These are phyloP conservation scores for Exophiala oligosperma DNA, from an alignment of 2,329 filamentous ascomycete genomes.

Conservation along the genomic window DNA sequence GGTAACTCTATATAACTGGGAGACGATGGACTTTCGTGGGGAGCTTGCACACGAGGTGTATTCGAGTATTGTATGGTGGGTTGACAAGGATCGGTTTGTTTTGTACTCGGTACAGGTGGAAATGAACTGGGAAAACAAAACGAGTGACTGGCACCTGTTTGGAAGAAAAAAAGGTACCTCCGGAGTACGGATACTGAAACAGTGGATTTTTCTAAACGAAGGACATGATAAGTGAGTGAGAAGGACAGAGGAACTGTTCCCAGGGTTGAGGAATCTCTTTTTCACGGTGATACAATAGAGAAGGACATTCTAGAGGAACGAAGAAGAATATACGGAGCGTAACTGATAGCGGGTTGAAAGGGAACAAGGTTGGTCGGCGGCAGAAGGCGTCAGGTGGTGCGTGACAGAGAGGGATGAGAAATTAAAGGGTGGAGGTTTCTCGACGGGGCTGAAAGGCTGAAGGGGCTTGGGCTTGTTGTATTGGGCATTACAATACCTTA, in stretches of 20 bases:
- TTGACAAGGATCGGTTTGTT: no score
- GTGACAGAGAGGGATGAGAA: conserved; percentile 4
- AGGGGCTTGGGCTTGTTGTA: no score
- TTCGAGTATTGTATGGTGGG: no score
- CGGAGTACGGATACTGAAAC: neutral
- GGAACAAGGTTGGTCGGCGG: neutral
- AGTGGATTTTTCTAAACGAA: neutral
- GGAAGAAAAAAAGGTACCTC: neutral
- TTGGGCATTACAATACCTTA: no score
- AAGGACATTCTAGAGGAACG: neutral
- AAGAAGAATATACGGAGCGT: no score
- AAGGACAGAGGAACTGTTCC: neutral
- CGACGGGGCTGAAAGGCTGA: no score
- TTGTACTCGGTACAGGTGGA: neutral
- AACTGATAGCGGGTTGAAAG: neutral
- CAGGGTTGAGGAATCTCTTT: neutral
- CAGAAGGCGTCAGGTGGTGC: neutral
- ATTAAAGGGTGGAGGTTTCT: conserved; percentile 3
- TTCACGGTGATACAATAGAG: neutral
- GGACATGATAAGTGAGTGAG: neutral
- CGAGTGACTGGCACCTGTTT: neutral
- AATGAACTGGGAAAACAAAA: neutral
- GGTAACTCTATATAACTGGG: no score
- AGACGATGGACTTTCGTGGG: no score
- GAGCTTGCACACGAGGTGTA: no score